Evolutionary conservation across 1,284 basidiomycete species (phyloP), one percentile per base, ranked within the genome.

Genomic region (Cutaneotrichosporon arboriforme): DNA sequence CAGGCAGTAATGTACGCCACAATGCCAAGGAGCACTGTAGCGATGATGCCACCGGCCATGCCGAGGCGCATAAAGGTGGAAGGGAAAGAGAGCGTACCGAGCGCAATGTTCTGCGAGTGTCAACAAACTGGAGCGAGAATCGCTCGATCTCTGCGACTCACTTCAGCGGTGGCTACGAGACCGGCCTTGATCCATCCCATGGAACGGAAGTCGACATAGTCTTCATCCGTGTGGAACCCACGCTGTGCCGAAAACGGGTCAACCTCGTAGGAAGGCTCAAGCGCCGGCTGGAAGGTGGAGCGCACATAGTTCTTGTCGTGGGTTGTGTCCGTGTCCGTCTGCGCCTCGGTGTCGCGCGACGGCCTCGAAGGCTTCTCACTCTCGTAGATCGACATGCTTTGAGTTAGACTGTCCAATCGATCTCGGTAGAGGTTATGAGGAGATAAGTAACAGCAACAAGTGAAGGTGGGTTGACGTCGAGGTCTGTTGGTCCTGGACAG

Each of bases 181-280:
- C 66, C 68, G 36, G 69, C 69, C 46, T 62, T 59, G 46, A 71
- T 49, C 69, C 69, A 71, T 17, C 69, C 69, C 64, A 69, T 67
- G 10, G 65, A 65, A 43, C 69, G 61, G 57, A 71, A 71, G 41
- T 71, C 68, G 37, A 70, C 56, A 47, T 64, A 66, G 49, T 67
- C 65, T 33, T 61, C 64, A n/a, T 55, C 60, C n/a, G 35, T 42
- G 23, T 65, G 60, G 15, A 57, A 52, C 21, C 53, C 65, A 15
- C 55, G 48, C 55, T 66, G 63, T 15, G 60, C 61, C 18, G 51
- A 51, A 54, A 67, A 69, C 8, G 62, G 58, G 51, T 69, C 67
- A 36, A 63, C 63, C 33, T 63, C 60, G 50, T 63, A 66, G 2
- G 51, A 46, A 42, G 50, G 34, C 54, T 51, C 49, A 41, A 55